Base-by-base conservation (phyloP, 306 rosid genomes). In the Lablab purpureus region DNA sequence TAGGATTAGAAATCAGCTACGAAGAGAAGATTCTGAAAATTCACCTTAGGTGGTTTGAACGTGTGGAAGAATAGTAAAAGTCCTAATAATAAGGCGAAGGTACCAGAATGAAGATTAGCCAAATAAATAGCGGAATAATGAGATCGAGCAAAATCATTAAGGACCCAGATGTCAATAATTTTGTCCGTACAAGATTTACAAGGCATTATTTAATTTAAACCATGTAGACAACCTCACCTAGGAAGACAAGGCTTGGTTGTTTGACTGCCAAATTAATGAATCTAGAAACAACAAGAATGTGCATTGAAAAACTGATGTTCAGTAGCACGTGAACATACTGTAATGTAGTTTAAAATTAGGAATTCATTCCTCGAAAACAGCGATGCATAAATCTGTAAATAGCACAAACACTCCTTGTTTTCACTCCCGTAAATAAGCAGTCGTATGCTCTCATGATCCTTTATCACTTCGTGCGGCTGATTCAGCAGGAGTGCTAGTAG, bases 401-500 rank as follows among this genome's bases (percentile, higher is more conserved):
- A 64, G 58, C 40, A 21, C 55, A 45, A 63, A 32, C 25, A 74
- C 56, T 78, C 59, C 50, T 51, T 41, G 76, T n/a, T n/a, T 55
- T 74, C 77, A 71, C 23, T 56, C 30, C 49, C 54, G 0, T 45
- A 49, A 32, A 46, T 21, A 40, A 30, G 14, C 36, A 34, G 14
- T 36, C 41, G 7, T 12, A 40, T 23, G 25, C 37, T 76, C 63
- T 77, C 55, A 36, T 55, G 27, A 75, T 36, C 54, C 55, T 43
- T 11, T 56, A 47, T 81, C 82, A 77, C 73, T 87, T 36, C 62
- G 55, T 14, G 74, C 19, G 3, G 90, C 84, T 37, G 90, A 93
- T 89, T 94, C 98, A 14, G 80, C 69, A 25, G 99, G 99, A 67
- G 98, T 92, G 76, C 77, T 81, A 47, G 99, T 95, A 32, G 94